These are phyloP conservation scores for Aspergillus cejpii DNA, from an alignment of 2,329 filamentous ascomycete genomes.

Conservation along the genomic window DNA sequence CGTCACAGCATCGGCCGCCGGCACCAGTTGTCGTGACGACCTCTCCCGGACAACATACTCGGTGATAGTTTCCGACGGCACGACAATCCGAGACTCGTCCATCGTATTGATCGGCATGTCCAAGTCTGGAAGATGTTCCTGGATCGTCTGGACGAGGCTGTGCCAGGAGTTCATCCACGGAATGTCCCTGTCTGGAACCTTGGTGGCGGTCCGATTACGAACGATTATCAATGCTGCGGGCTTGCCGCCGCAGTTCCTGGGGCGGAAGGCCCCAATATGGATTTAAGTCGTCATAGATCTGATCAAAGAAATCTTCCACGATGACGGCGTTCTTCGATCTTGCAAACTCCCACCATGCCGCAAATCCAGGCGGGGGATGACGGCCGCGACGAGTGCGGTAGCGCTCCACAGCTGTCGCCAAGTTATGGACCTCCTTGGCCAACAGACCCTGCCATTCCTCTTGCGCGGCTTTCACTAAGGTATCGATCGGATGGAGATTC, in stretches of 20 bases:
- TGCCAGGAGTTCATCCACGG: conserved; percentile 40
- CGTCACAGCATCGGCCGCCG: background rate
- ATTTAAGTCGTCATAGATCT: conserved; percentile 45
- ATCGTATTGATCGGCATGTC: conserved; percentile 46
- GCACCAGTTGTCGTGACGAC: conserved; percentile 8
- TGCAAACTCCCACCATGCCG: conserved; percentile 45
- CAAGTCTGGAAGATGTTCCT: conserved; percentile 40
- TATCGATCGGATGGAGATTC: too few species aligned
- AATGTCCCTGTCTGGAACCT: conserved; percentile 23
- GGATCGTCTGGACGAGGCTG: conserved; percentile 35
- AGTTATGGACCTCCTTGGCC: conserved; percentile 29
- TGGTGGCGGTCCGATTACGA: conserved; percentile 35
- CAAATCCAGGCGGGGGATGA: conserved; percentile 48
- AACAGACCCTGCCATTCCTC: conserved; percentile 10
- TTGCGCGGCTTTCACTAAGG: too few species aligned
- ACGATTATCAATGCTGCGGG: conserved; percentile 38
- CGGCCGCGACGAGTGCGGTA: conserved; percentile 43
- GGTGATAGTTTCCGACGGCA: conserved; percentile 43
- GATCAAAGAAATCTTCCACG: conserved; percentile 48
- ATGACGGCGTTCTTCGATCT: conserved; percentile 38
- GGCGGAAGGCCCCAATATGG: conserved; percentile 47
- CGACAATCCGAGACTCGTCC: conserved; percentile 45
- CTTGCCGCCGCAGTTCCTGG: conserved; percentile 37
- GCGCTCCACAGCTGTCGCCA: conserved; percentile 36
- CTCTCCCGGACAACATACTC: conserved; percentile 33